Percentiles rank a stretch among this genome's conserved stretches.
phyloP scores from a whole-genome alignment of 208 protist species.

The Wallacemonas sp. region DNA sequence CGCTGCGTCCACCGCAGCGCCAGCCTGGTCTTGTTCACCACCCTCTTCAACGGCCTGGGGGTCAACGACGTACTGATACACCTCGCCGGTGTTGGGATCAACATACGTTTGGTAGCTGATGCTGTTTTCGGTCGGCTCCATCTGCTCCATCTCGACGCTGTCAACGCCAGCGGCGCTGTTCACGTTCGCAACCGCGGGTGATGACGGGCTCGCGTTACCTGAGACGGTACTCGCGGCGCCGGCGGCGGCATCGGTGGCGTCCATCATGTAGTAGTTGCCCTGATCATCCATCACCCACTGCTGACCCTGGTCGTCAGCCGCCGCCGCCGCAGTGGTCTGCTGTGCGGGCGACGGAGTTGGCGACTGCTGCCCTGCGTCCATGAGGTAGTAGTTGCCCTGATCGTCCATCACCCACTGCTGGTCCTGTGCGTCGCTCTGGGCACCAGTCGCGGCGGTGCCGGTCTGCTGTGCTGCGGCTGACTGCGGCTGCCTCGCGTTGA shows the following conservation, averaged over 20 bases:
- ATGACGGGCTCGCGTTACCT: neutral
- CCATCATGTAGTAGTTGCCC: conserved; percentile 58
- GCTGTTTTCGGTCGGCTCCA: conserved; percentile 12
- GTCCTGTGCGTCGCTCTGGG: neutral
- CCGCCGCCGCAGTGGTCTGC: neutral
- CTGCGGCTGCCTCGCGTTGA: neutral
- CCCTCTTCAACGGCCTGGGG: neutral
- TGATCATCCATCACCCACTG: conserved; percentile 53
- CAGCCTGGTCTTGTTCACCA: neutral
- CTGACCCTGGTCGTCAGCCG: conserved; percentile 2
- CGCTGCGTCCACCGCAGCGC: neutral
- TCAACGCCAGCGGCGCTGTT: conserved; percentile 5
- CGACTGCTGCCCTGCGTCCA: neutral
- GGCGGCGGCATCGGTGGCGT: conserved; percentile 6
- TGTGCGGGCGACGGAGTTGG: neutral
- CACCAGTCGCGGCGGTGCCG: neutral
- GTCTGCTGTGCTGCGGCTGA: neutral
- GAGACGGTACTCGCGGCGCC: neutral
- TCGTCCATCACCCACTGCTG: conserved; percentile 50
- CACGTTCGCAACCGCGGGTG: neutral
- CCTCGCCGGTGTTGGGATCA: conserved; percentile 34
- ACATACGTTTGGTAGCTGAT: conserved; percentile 34
- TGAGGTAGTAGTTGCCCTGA: conserved; percentile 65
- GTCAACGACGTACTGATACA: conserved; percentile 32
- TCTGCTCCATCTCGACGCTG: conserved; percentile 6